Base-by-base conservation (phyloP, 768 basidiomycete genomes). In the Mycena kentingensis region DNA sequence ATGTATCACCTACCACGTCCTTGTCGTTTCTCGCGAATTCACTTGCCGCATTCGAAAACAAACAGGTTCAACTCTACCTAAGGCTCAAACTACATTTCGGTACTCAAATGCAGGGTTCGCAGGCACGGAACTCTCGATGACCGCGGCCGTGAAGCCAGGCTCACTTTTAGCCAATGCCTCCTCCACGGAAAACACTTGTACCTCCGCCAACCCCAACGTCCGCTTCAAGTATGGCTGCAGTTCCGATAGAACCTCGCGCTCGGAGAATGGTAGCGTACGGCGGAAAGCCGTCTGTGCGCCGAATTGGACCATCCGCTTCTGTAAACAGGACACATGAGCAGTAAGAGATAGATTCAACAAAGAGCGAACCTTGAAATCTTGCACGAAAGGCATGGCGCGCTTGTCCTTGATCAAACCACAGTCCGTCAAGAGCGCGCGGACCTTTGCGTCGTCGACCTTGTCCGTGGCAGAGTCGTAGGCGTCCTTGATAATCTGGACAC, bases 351-450 rank as follows among this genome's bases (percentile, higher is more conserved):
- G 18, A 45, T 29, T 2, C 19, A 18, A 50, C 35, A 41, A 34
- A 5, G 11, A 37, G 25, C 2, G 7, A 35, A 94, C 96, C 86
- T 97, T 95, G 85, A 98, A 90, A 26, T 78, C 73, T 53, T 96
- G 90, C 39, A 94, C 83, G 72, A 96, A 98, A 5, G 95, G 95
- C 96, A 98, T 98, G 35, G 81, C 81, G 36, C 86, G 83, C 77
- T 98, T 98, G 73, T 98, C 93, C 79, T 97, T 98, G 73, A 94
- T 86, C 67, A 98, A 66, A 4, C 91, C 93, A 19, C 76, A 78
- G 65, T 82, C 77, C 8, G 77, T 78, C 67, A 98, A 67, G 59
- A 81, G 60, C 62, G 83, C 75, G 67, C 85, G 80, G 45, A 95
- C 82, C 67, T 84, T 86, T 31, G 73, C 83, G 65, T 98, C 94